These are phyloP conservation scores for Casuarina cunninghamiana DNA, from an alignment of 306 rosid genomes.

Conservation along the genomic window DNA sequence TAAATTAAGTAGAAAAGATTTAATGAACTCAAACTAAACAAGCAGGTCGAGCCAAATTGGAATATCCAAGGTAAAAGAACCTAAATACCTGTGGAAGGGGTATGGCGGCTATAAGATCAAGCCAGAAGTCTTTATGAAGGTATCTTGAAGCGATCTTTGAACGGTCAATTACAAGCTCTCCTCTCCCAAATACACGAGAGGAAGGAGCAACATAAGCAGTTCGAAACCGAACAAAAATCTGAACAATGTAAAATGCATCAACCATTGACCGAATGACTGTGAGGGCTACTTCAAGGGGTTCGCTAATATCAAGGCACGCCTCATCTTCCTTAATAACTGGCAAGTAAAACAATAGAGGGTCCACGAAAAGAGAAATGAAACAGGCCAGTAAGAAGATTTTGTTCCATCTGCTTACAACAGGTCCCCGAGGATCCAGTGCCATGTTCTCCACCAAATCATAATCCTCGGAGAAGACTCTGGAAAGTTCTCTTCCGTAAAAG, in stretches of 20 bases:
- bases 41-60: not conserved
- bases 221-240: slow-evolving; percentile 50
- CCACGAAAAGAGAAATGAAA: slow-evolving; percentile 58
- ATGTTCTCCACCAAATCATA: slow-evolving; percentile 45
- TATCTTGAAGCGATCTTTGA: slow-evolving; percentile 61
- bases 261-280: slow-evolving; percentile 49
- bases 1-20: not conserved
- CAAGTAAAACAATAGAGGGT: slow-evolving; percentile 58
- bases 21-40: not conserved
- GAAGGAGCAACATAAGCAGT: slow-evolving; percentile 63
- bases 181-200: slow-evolving; percentile 66
- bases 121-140: slow-evolving; percentile 47
- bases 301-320: slow-evolving; percentile 41
- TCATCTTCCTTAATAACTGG: slow-evolving; percentile 45
- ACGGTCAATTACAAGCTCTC: slow-evolving; percentile 58
- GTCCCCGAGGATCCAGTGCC: slow-evolving; percentile 58
- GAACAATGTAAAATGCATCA: slow-evolving; percentile 57
- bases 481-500: slow-evolving; percentile 35
- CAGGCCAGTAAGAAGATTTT: slow-evolving; percentile 54
- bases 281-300: slow-evolving; percentile 40
- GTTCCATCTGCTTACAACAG: slow-evolving; percentile 46
- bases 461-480: slow-evolving; percentile 67
- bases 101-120: slow-evolving; percentile 52
- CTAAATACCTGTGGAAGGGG: slow-evolving; percentile 65
- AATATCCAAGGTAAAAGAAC: not conserved